Base-by-base conservation (phyloP, 1,139 yeast species). In the Debaryomyces coudertii region DNA sequence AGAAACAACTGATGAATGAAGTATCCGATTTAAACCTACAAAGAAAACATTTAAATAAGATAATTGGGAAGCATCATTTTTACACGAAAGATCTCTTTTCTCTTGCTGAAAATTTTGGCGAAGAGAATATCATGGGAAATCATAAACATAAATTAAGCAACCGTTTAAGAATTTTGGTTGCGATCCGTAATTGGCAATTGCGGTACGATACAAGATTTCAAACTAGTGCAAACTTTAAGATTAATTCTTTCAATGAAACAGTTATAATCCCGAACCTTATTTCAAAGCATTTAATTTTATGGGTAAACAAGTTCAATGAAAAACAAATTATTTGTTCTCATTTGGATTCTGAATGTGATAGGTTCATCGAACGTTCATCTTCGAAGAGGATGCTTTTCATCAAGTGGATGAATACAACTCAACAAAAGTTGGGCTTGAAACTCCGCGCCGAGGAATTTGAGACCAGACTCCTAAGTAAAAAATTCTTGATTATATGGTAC, bases 401-500 rank as follows among this genome's bases (percentile, higher is more conserved):
- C 3, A 47, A 40, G 8, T 64, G 67, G 66, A 29, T 36, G 7
- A 7, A 25, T 9, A 11, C 33, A 5, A 30, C 46, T 11, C 38
- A 16, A 14, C 15, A 25, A 6, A 41, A 30, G 22, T n/a, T 41
- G 9, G 27, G 42, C 8, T 30, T 40, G 11, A 15, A 18, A 11
- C 7, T 23, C 27, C 25, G 35, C 11, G 44, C 48, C 7, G 35
- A 30, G 18, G 28, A 48, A 0, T 71, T 72, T 50, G 61, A 64
- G 31, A 42, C 48, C 1, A 48, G 50, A 1, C 47, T 69, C 3
- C 53, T 70, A 2, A 50, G 53, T 38, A 71, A 69, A 46, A 69
- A 66, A 50, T 61, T 57, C 30, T 47, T 66, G 42, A 52, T 66
- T 2, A 61, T 63, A 7, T 73, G 77, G 77, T 71, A 68, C 44